Conservation (phyloP, 257 asterid species). For the Linderniella brevidens region DNA sequence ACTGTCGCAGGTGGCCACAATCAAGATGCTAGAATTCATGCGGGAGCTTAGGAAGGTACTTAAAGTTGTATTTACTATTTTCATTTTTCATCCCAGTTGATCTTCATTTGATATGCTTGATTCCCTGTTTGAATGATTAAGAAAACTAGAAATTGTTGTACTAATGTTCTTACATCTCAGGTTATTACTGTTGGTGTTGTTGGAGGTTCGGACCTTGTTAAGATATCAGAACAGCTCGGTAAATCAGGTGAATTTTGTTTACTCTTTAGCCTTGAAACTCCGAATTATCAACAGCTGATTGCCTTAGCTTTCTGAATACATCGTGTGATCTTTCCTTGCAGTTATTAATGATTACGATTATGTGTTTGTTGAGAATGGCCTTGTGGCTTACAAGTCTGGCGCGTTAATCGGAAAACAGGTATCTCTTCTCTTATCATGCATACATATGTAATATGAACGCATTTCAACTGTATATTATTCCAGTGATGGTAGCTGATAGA, state of each 20-base stretch:
- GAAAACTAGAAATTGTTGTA: constrained; percentile 1
- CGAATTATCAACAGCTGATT: neutral
- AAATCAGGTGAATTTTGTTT: constrained; percentile 32
- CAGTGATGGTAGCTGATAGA: too few species aligned
- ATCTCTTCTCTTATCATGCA: too few species aligned
- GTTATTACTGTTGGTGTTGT: constrained; percentile 80
- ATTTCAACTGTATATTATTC: too few species aligned
- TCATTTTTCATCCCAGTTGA: neutral
- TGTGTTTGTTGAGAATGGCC: constrained; percentile 87
- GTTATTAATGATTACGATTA: constrained; percentile 67
- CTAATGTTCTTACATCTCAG: constrained; percentile 19
- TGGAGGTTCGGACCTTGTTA: constrained; percentile 96
- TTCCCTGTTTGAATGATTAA: neutral
- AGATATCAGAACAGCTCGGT: constrained; percentile 96
- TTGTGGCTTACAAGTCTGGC: constrained; percentile 76
- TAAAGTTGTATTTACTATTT: constrained; percentile 1
- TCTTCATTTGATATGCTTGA: neutral
- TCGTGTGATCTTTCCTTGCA: constrained; percentile 10
- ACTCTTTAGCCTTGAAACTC: constrained; percentile 4
- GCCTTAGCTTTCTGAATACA: too few species aligned
- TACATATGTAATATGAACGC: too few species aligned
- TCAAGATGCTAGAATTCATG: constrained; percentile 69
- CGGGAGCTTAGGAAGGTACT: constrained; percentile 62
- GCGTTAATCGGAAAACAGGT: constrained; percentile 65
- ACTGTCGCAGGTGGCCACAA: constrained; percentile 40